Evolutionary conservation across 1,284 basidiomycete species (phyloP), one percentile per base, ranked within the genome.

Genomic region (Sporisorium sorghi): DNA sequence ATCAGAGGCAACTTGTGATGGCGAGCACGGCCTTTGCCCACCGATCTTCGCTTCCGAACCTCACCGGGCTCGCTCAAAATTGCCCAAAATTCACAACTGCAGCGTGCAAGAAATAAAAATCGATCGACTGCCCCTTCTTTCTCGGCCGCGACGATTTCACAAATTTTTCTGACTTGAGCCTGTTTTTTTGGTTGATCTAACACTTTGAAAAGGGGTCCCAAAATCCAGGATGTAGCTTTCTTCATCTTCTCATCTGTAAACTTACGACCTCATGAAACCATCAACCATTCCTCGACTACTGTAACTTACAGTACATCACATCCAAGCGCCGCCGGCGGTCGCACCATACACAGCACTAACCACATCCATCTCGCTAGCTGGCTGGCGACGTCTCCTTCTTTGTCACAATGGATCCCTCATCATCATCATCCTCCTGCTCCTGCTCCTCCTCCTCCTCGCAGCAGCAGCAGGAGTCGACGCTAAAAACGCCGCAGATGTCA

Each of bases 401-500:
- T 17, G 19, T n/a, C 15, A 19, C 42, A 40, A 54, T 54, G 52
- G 40, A 54, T 24, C 52, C 40, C 39, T 42, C 39, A 12, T 40
- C 35, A 21, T n/a, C 37, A 23, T 15, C 52, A 3, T 52, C 67
- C 5, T 24, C 42, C 30, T 19, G 42, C n/a, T n/a, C n/a, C n/a
- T n/a, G n/a, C n/a, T n/a, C n/a, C n/a, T n/a, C n/a, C n/a, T n/a
- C n/a, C n/a, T n/a, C n/a, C n/a, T n/a, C n/a, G n/a, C n/a, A n/a
- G 23, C 50, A 62, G 10, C 51, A 62, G 24, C 46, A 63, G 44
- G 51, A 42, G 15, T 42, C 50, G 7, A 39, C 17, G 37, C 43
- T 65, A 17, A 61, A 46, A 21, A 73, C 71, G 21, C 71, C 61
- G n/a, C 56, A 60, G 33, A 64, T 37, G 11, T 58, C 58, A 19